A percentile compares a stretch with the other conserved stretches of the same genome.
Evolutionary conservation across 2,329 filamentous ascomycete genomes (phyloP).

Genomic region (Fusarium marasasianum): DNA sequence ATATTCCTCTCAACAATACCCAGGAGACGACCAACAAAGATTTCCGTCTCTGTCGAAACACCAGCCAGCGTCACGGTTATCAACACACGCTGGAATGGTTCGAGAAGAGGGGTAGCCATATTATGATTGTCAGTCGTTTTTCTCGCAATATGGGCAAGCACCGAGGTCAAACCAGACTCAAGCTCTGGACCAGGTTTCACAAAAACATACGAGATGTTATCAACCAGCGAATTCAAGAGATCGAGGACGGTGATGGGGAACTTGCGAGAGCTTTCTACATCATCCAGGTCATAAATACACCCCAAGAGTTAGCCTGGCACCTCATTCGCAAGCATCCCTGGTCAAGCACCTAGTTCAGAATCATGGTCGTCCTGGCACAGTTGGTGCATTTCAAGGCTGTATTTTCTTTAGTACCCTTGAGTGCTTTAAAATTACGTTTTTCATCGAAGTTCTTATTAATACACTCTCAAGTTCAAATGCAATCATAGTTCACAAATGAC

Average conservation of each 20-base stretch:
- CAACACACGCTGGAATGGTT: constrained; percentile 5
- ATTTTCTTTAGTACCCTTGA: background rate
- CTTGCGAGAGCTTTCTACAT: background rate
- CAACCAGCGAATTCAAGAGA: background rate
- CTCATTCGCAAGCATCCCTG: background rate
- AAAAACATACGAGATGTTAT: background rate
- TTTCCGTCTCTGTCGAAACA: constrained; percentile 1
- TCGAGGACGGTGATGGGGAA: background rate
- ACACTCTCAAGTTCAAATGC: background rate
- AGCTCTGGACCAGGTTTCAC: background rate
- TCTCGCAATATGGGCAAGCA: background rate
- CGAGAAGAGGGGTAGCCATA: background rate
- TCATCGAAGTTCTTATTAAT: background rate
- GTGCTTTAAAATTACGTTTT: no score
- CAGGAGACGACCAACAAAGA: background rate
- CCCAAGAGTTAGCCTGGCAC: background rate
- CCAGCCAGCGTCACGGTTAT: background rate
- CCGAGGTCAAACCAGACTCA: background rate
- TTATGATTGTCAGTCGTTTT: constrained; percentile 4
- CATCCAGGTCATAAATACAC: background rate
- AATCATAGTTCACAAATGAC: background rate
- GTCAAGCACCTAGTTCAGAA: background rate
- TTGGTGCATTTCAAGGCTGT: background rate
- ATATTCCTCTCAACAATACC: background rate
- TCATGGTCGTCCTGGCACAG: background rate